Base-by-base conservation (phyloP, 768 basidiomycete genomes). In the Lactifluus echinatus region DNA sequence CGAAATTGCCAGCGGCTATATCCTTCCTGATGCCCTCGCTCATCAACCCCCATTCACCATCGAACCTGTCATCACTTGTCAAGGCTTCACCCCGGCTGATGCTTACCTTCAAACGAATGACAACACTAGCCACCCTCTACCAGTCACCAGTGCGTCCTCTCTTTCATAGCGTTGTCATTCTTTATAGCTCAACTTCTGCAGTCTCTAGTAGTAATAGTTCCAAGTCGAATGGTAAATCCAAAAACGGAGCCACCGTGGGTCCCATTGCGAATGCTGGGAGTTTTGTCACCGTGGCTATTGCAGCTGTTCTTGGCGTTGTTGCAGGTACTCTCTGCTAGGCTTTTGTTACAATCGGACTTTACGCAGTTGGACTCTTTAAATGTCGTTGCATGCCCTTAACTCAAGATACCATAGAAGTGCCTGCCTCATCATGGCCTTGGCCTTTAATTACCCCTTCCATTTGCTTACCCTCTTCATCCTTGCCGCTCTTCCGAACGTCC, bases 41-140 rank as follows among this genome's bases (percentile, higher is more conserved):
- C 80, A 79, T 67, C 72, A 77, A 36, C 83, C 83, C 19, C 53
- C 72, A 17, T 84, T 90, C 74, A 79, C 75, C 45, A 84, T 94
- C 59, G 72, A 80, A 70, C 84, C 87, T 17, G 85, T 94, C 67
- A 74, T 84, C 56, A 61, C 70, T 3, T 96, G 93, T 74, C 65
- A 87, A 60, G 77, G 82, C 66, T 72, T 75, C 68, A 68, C 74
- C 14, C 63, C 83, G 17, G 61, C 69, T 19, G 81, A 91, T 65
- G 82, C 88, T 2, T 95, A 93, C 72, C 74, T 89, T 58, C 90
- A 93, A 75, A 88, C 87, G 2, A 87, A 87, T 66, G 73, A 85
- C 68, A 93, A 91, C 72, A 60, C 61, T 28, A 77, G 82, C 26
- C 79, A 84, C 66, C 82, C 83, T 5, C 78, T 79, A 21, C 70